Base-by-base conservation (phyloP, 2,329 filamentous ascomycete genomes). In the Ophiosphaerella korrae region DNA sequence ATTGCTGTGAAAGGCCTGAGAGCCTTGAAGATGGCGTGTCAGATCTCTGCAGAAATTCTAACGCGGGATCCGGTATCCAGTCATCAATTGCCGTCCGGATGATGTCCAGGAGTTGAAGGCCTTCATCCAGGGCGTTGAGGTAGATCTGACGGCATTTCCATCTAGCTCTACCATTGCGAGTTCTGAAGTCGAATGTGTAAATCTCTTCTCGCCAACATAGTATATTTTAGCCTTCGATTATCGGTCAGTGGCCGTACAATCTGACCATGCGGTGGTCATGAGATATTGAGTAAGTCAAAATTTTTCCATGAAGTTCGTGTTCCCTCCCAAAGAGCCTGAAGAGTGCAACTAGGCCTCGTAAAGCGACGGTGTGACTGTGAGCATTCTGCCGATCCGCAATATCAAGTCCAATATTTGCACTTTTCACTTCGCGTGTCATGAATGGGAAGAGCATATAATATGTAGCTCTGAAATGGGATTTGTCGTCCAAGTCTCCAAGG, bases 401-500 rank as follows among this genome's bases (percentile, higher is more conserved):
- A 36, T 36, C 34, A 36, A 36, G 34, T 36, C 34, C 34, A 36
- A 36, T 36, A 13, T 36, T 36, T 36, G 3, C 6, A 7, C 34
- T 3, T 36, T 36, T 36, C 16, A 36, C 34, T 36, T 36, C 6
- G 7, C 34, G 34, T 13, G 34, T 36, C 7, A 8, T 36, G 34
- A 36, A 36, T 36, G 52, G 21, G 66, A 56, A 40, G 55, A 48
- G 31, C 66, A 41, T 41, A n/a, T 41, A 41, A 21, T 41, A 41
- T 8, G 75, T 80, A 9, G 54, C 72, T 68, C 77, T 75, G 42
- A 80, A 78, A 52, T 64, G 71, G 13, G 71, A 80, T 43, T 59
- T 60, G 48, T 75, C 68, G 18, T 23, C 24, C 13, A 36, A 13
- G 13, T 75, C 58, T 35, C 55, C 51, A 29, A 58, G 34, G 44